phyloP scores from a whole-genome alignment of 768 basidiomycete species.

The Tulasnella calospora region DNA sequence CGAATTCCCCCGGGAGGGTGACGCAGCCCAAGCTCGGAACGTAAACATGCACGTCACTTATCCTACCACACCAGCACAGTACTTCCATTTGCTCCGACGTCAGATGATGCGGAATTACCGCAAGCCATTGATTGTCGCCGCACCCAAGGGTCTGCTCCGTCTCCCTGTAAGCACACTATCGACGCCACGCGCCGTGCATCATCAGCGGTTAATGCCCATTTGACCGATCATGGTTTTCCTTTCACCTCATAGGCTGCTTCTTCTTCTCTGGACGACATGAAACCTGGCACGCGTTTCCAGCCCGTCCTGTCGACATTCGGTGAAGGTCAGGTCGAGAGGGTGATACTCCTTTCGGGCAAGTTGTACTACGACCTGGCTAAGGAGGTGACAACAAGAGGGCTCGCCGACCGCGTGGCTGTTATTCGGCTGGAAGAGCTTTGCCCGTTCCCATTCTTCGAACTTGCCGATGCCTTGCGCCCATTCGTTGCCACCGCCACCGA shows the following conservation, averaged over 20 bases:
- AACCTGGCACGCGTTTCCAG: conserved; percentile 13
- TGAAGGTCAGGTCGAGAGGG: conserved; percentile 46
- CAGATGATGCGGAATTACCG: conserved; percentile 81
- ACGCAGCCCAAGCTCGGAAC: conserved; percentile 37
- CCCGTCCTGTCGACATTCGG: conserved; percentile 14
- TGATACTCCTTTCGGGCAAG: conserved; percentile 78
- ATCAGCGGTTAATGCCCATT: not conserved
- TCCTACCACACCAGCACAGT: conserved; percentile 85
- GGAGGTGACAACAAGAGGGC: conserved; percentile 49
- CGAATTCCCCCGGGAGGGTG: conserved; percentile 34
- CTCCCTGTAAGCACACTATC: conserved; percentile 51
- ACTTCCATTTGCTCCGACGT: conserved; percentile 87
- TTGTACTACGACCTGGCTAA: conserved; percentile 82
- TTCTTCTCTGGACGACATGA: conserved; percentile 14
- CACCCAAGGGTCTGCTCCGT: conserved; percentile 77
- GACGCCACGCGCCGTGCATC: not conserved
- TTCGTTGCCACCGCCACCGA: conserved; percentile 42
- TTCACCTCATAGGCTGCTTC: not conserved
- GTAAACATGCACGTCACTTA: conserved; percentile 82
- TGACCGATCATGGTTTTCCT: not conserved
- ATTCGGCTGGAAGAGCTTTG: conserved; percentile 79
- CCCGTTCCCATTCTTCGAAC: conserved; percentile 72
- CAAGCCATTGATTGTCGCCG: conserved; percentile 79
- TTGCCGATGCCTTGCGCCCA: conserved; percentile 45
- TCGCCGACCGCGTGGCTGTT: conserved; percentile 56